Evolutionary conservation across 1,139 yeast species (phyloP).

Genomic region (Pichia sp.): DNA sequence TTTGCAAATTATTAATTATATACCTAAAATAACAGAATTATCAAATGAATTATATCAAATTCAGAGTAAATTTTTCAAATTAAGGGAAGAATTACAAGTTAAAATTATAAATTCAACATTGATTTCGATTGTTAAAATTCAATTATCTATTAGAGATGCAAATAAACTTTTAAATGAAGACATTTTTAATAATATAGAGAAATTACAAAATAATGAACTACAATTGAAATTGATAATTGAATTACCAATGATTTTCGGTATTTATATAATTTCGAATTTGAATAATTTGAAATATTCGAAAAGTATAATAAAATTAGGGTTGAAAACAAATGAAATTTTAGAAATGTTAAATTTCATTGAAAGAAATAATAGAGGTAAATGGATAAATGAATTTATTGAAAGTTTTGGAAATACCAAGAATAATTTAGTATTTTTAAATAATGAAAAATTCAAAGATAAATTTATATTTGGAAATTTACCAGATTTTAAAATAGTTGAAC

Average conservation of each 20-base stretch:
- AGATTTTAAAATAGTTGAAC: neutral
- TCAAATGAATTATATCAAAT: conserved; percentile 30
- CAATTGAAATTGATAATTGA: conserved; percentile 55
- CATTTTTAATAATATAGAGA: conserved; percentile 39
- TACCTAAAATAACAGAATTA: conserved; percentile 26
- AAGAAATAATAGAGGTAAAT: conserved; percentile 46
- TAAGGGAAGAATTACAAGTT: conserved; percentile 23
- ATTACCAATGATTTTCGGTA: conserved; percentile 75
- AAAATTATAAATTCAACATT: conserved; percentile 23
- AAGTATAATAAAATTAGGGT: conserved; percentile 44
- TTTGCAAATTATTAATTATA: conserved; percentile 28
- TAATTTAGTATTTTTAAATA: conserved; percentile 32
- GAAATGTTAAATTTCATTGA: conserved; percentile 58
- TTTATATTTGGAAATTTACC: conserved; percentile 19
- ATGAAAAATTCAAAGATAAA: conserved; percentile 16
- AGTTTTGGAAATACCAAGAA: conserved; percentile 38
- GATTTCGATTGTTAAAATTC: conserved; percentile 24
- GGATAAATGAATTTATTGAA: conserved; percentile 52
- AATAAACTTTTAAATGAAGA: conserved; percentile 21
- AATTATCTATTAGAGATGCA: conserved; percentile 24
- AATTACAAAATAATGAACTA: conserved; percentile 37
- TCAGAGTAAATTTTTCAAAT: conserved; percentile 20
- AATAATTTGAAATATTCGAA: conserved; percentile 66
- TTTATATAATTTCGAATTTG: conserved; percentile 60
- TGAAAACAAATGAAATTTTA: conserved; percentile 52